Percentiles rank a stretch among this genome's conserved stretches.
Conservation (phyloP, 495 filamentous ascomycete genomes). For the Friedmanniomyces simplex region DNA sequence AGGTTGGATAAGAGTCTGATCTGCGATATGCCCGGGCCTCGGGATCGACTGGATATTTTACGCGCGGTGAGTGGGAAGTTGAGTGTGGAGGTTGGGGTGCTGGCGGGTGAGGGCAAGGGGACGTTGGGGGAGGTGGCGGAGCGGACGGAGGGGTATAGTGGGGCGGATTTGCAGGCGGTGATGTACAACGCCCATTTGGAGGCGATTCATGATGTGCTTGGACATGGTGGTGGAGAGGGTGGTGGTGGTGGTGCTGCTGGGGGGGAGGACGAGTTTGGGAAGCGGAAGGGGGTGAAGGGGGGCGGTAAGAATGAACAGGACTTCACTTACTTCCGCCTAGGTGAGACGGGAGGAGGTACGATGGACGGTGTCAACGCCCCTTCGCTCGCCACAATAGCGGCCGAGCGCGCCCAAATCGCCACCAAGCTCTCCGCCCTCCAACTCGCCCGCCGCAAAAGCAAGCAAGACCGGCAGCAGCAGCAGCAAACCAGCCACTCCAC, state of each 20-base stretch:
- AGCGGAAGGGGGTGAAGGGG: slow-evolving; percentile 16
- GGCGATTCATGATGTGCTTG: slow-evolving; percentile 86
- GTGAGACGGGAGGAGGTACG: slow-evolving; percentile 29
- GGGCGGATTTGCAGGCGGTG: slow-evolving; percentile 88
- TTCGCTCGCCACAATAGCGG: slow-evolving; percentile 30
- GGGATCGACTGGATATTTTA: slow-evolving; percentile 82
- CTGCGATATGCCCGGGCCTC: slow-evolving; percentile 69
- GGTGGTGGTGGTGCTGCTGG: no score
- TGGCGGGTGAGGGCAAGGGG: slow-evolving; percentile 34
- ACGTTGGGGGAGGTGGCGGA: slow-evolving; percentile 58
- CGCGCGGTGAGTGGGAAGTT: slow-evolving; percentile 70
- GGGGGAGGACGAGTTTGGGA: slow-evolving; percentile 21
- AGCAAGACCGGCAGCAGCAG: slow-evolving; percentile 26
- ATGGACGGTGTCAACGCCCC: background rate
- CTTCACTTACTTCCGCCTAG: slow-evolving; percentile 79
- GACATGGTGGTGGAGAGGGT: slow-evolving; percentile 48
- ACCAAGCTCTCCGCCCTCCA: slow-evolving; percentile 68
- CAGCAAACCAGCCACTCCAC: background rate
- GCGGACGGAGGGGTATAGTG: slow-evolving; percentile 82
- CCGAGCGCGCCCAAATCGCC: slow-evolving; percentile 60
- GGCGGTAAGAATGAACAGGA: slow-evolving; percentile 33
- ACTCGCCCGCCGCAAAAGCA: slow-evolving; percentile 49
- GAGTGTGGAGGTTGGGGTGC: slow-evolving; percentile 51
- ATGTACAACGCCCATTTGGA: slow-evolving; percentile 95
- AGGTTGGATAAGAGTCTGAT: slow-evolving; percentile 82